Evolutionary conservation across 1,284 basidiomycete species (phyloP).

Genomic region (Sporisorium graminicola): DNA sequence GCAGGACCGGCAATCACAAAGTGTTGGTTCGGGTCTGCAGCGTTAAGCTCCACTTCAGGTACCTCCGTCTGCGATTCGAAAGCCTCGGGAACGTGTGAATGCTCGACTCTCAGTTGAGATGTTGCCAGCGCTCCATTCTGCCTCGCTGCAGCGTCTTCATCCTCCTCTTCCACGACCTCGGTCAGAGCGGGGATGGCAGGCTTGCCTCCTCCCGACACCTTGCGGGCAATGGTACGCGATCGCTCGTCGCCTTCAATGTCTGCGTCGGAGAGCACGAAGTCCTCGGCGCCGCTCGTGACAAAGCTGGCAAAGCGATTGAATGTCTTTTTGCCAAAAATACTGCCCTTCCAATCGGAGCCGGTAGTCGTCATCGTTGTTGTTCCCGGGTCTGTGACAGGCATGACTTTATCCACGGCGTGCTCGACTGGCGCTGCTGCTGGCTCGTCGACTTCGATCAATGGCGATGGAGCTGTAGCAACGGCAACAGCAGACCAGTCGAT

Average conservation of each 20-base stretch:
- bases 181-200: slow-evolving; percentile 10
- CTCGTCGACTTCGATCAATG: background rate
- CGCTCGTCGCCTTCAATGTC: slow-evolving; percentile 29
- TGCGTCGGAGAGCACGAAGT: slow-evolving; percentile 66
- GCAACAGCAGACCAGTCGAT: slow-evolving; percentile 31
- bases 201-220: slow-evolving; percentile 34
- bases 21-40: slow-evolving; percentile 71
- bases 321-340: slow-evolving; percentile 78
- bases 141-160: slow-evolving; percentile 5
- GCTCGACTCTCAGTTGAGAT: background rate
- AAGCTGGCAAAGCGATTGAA: slow-evolving; percentile 85
- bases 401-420: background rate
- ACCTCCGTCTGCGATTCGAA: background rate
- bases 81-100: background rate
- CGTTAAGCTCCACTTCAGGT: slow-evolving; percentile 1
- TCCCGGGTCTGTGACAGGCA: background rate
- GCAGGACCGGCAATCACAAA: slow-evolving; percentile 78
- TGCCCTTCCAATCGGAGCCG: slow-evolving; percentile 37
- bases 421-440: background rate
- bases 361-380: background rate
- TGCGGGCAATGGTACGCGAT: slow-evolving; percentile 33
- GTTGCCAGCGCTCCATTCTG: background rate
- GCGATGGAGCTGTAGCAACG: slow-evolving; percentile 5
- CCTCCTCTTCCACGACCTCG: slow-evolving; percentile 20
- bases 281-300: slow-evolving; percentile 85